Conservation (phyloP, 106 monocot species). For the Phalaenopsis aphrodite region DNA sequence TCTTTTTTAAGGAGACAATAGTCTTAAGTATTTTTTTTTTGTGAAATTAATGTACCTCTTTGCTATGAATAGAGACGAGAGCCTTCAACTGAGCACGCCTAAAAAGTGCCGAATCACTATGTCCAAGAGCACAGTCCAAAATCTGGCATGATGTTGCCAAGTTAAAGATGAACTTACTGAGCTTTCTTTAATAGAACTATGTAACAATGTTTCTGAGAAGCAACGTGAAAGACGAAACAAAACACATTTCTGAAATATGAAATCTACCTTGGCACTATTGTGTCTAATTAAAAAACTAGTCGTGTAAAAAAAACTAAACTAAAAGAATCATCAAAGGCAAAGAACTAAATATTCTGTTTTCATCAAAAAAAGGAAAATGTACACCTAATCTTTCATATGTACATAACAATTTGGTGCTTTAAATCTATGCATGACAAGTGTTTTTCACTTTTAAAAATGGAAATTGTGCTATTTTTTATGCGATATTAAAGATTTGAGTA, state of each 20-base stretch:
- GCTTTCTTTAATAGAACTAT: background rate
- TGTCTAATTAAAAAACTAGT: background rate
- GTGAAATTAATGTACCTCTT: constrained; percentile 51
- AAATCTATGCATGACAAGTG: too few species aligned
- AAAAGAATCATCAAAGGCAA: background rate
- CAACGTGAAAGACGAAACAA: background rate
- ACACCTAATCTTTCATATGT: too few species aligned
- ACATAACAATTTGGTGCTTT: too few species aligned
- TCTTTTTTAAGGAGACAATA: background rate
- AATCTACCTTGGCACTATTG: background rate
- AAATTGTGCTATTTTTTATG: too few species aligned
- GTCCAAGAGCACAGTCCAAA: constrained; percentile 88
- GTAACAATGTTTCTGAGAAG: background rate
- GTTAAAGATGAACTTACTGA: background rate
- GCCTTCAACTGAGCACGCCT: constrained; percentile 96
- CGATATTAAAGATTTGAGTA: too few species aligned
- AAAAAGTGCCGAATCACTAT: constrained; percentile 94
- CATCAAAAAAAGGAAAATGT: background rate
- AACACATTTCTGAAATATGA: background rate
- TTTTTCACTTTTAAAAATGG: too few species aligned
- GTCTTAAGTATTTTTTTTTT: background rate
- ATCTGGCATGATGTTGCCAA: constrained; percentile 32
- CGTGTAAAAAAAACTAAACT: background rate
- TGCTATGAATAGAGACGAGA: constrained; percentile 85
- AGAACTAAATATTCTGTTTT: background rate